Evolutionary conservation across 257 asterid genomes (phyloP).

Genomic region (Plantago major): DNA sequence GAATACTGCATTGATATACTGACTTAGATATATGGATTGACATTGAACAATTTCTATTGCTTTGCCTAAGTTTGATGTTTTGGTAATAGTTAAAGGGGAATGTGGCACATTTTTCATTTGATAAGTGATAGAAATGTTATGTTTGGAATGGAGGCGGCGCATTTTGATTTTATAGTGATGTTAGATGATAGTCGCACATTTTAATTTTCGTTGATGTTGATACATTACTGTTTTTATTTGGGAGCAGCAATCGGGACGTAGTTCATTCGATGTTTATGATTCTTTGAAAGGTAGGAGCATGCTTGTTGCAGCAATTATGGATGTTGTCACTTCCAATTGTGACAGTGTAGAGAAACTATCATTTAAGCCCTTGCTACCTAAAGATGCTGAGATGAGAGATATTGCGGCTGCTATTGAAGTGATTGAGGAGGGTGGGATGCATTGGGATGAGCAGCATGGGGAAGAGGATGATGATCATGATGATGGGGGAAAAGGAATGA

Average conservation of each 20-base stretch:
- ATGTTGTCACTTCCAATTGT: slow-evolving; percentile 84
- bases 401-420: slow-evolving; percentile 96
- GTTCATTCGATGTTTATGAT: slow-evolving; percentile 73
- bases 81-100: background rate
- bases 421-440: slow-evolving; percentile 87
- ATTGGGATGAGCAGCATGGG: slow-evolving; percentile 74
- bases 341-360: slow-evolving; percentile 61
- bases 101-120: background rate
- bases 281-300: slow-evolving; percentile 95
- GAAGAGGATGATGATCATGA: slow-evolving; percentile 47
- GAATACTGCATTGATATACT: no score
- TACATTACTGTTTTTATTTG: slow-evolving; percentile 31
- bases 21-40: no score
- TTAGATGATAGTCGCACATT: no score
- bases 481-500: slow-evolving; percentile 72
- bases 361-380: slow-evolving; percentile 64
- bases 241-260: slow-evolving; percentile 69
- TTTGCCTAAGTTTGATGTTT: no score
- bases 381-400: slow-evolving; percentile 82
- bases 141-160: no score
- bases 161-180: no score
- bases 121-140: background rate
- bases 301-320: slow-evolving; percentile 99
- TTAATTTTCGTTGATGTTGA: slow-evolving; percentile 29
- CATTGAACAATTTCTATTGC: no score